Evolutionary conservation across 2,329 filamentous ascomycete genomes (phyloP).

Genomic region (Ambrosiella xylebori): DNA sequence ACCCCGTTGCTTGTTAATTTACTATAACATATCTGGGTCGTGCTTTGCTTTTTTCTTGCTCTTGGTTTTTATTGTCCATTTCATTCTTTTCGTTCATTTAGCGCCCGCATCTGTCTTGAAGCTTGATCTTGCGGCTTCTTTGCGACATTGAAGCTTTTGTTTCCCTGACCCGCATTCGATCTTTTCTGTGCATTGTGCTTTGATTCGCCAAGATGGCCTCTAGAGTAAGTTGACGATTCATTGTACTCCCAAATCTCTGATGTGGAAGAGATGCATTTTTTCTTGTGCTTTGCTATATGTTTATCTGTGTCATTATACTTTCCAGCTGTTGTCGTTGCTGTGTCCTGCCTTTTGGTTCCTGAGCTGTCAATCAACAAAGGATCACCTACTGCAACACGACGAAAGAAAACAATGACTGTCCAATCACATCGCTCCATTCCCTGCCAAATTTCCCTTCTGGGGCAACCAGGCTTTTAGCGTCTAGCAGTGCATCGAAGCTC

Average conservation of each 20-base stretch:
- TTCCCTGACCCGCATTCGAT: neutral
- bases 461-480: constrained; percentile 6
- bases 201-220: constrained; percentile 5
- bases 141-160: neutral
- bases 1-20: neutral
- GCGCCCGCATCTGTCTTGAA: neutral
- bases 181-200: neutral
- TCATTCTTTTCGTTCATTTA: neutral
- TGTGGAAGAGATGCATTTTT: neutral
- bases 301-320: neutral
- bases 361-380: constrained; percentile 3
- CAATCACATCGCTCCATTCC: constrained; percentile 8
- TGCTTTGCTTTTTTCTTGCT: neutral
- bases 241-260: neutral
- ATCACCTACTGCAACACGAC: constrained; percentile 1
- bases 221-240: constrained; percentile 5
- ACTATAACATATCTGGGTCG: neutral
- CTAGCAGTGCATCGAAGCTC: neutral
- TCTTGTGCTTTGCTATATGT: neutral
- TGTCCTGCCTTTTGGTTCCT: neutral
- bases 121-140: neutral
- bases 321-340: neutral
- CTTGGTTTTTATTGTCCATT: neutral
- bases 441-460: constrained; percentile 11
- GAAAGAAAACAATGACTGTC: constrained; percentile 1